A percentile compares a stretch with the other conserved stretches of the same genome.
These are phyloP conservation scores for Fraxinus nigra DNA, from an alignment of 305 asterid species.

Conservation along the genomic window DNA sequence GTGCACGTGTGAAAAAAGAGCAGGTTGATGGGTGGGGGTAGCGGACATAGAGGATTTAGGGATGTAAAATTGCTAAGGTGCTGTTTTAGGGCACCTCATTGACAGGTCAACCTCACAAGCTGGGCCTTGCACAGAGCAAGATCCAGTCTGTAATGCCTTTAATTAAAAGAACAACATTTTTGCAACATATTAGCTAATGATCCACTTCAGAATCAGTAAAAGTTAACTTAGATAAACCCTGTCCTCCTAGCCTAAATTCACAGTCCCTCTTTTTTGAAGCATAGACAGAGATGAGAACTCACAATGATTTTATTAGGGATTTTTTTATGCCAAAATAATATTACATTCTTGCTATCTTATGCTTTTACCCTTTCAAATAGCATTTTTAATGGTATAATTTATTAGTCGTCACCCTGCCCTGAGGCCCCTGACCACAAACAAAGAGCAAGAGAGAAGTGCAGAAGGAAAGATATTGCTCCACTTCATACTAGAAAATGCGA, in stretches of 20 bases:
- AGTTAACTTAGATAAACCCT: background rate
- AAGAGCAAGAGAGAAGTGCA: background rate
- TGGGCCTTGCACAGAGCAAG: background rate
- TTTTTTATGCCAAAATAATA: background rate
- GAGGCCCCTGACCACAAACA: background rate
- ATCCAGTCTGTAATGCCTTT: background rate
- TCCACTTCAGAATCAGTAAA: background rate
- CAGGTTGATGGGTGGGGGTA: background rate
- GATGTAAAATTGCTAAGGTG: background rate
- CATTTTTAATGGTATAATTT: background rate
- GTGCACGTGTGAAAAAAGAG: background rate
- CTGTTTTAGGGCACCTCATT: background rate
- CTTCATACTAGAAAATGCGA: background rate
- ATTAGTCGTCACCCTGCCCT: background rate
- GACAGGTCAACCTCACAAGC: background rate
- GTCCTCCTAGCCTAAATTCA: background rate
- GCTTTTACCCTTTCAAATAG: background rate
- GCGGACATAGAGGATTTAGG: background rate
- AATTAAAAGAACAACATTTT: background rate
- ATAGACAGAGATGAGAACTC: background rate
- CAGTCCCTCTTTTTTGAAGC: background rate
- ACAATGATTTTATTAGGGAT: background rate
- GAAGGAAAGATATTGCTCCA: background rate
- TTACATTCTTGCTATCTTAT: background rate
- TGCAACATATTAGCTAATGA: background rate